Base-by-base conservation (phyloP, 331 rosid genomes). In the Prunus yedoensis region DNA sequence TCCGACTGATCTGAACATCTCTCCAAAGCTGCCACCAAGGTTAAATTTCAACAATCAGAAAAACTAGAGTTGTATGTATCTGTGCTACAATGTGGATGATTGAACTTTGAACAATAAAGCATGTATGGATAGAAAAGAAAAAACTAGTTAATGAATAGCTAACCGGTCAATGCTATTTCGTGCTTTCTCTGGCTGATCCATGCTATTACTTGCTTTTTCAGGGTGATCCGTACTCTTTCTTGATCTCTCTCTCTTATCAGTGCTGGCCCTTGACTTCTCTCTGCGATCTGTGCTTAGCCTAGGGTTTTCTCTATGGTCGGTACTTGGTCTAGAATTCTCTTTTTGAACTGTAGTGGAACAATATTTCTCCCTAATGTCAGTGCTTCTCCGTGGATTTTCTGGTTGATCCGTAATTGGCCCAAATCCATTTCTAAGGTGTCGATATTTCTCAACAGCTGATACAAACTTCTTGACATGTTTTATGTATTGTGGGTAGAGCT, bases 151-250 rank as follows among this genome's bases (percentile, higher is more conserved):
- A 35, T 72, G 61, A 53, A 65, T 47, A 60, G 77, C 92, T 84
- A 8, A 93, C 96, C 97, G 93, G 83, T 90, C 97, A 74, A 92
- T 90, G 84, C 97, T 93, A 79, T 88, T 90, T 73, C 95, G 79
- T 15, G 92, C 87, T 83, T 78, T 89, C 57, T 89, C 93, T 35
- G 74, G 78, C 20, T 43, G 78, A 1, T 72, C 82, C 30, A 30
- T 14, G 77, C 70, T 65, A 71, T 63, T 87, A 28, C 58, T 79
- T 54, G 75, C 61, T 63, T 79, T 92, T 79, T 88, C 93, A 4
- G 79, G 83, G 10, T 77, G 77, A 78, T 92, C 96, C 13, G 86
- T 21, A 47, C 86, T 83, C 83, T 74, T 90, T 70, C 89, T 87
- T 10, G 90, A 80, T 80, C 82, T 84, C 16, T 92, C 97, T 72